These are phyloP conservation scores for Carex myosuroides DNA, from an alignment of 176 grass and related monocot species.

Conservation along the genomic window DNA sequence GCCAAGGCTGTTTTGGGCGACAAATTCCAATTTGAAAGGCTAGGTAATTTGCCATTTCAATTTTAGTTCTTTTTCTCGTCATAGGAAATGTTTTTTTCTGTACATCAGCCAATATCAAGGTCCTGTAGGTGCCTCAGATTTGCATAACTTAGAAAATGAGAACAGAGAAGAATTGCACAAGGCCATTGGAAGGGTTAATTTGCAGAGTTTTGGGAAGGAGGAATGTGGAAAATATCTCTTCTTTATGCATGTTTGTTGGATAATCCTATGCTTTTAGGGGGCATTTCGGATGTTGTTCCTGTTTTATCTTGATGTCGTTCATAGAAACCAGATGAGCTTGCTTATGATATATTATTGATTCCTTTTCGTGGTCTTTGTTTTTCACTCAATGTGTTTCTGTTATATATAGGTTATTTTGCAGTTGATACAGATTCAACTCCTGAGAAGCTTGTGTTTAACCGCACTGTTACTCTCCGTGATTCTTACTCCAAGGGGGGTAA, in stretches of 20 bases:
- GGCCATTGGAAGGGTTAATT: neutral
- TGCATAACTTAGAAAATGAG: neutral
- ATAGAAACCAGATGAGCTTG: neutral
- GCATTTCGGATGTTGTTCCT: neutral
- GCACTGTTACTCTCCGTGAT: slow-evolving; percentile 79
- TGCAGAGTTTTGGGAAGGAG: neutral
- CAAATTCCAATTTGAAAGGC: slow-evolving; percentile 92
- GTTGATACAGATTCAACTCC: slow-evolving; percentile 60
- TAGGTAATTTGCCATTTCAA: slow-evolving; percentile 45
- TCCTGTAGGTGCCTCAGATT: neutral
- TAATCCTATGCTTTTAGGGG: neutral
- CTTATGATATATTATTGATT: neutral
- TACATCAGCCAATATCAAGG: neutral
- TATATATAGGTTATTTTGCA: slow-evolving; percentile 68
- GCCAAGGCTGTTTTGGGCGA: slow-evolving; percentile 49
- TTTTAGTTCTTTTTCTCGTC: neutral
- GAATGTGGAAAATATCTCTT: neutral
- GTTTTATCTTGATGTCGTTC: neutral
- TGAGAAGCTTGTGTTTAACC: slow-evolving; percentile 73
- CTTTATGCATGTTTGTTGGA: neutral
- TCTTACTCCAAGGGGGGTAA: slow-evolving; percentile 60
- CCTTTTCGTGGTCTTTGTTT: neutral
- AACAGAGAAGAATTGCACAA: neutral
- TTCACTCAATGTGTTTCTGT: neutral
- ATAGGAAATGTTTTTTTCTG: neutral